Conservation (phyloP, 495 filamentous ascomycete species). For the Cudoniella acicularis region DNA sequence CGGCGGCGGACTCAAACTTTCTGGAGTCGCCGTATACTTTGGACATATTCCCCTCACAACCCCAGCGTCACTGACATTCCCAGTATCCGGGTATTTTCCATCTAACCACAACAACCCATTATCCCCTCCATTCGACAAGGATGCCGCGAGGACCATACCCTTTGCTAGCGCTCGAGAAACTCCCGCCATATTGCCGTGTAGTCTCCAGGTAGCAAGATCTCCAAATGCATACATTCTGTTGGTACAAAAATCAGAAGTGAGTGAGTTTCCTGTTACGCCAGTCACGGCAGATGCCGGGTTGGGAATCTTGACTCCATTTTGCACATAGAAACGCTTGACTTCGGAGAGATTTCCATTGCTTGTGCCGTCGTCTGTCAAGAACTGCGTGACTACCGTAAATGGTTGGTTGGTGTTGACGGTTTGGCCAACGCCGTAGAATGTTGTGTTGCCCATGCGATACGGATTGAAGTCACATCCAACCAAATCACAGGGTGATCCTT, state of each 20-base stretch:
- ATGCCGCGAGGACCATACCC: constrained; percentile 66
- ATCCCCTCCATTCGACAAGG: constrained; percentile 68
- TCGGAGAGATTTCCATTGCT: constrained; percentile 49
- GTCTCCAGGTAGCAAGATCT: constrained; percentile 49
- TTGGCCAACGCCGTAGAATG: constrained; percentile 46
- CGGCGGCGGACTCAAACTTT: not conserved
- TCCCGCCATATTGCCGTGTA: constrained; percentile 51
- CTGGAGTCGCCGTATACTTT: not conserved
- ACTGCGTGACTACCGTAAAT: not conserved
- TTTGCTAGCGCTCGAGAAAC: constrained; percentile 51
- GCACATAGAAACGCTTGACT: constrained; percentile 64
- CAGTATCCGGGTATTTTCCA: constrained; percentile 62
- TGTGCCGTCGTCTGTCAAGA: constrained; percentile 40
- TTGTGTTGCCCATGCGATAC: constrained; percentile 52
- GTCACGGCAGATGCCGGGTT: constrained; percentile 43
- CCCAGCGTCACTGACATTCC: constrained; percentile 29
- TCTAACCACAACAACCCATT: constrained; percentile 83
- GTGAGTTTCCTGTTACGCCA: constrained; percentile 51
- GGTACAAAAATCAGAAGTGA: constrained; percentile 55
- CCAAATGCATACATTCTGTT: constrained; percentile 58
- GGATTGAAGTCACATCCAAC: constrained; percentile 71
- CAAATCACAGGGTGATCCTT: constrained; percentile 72
- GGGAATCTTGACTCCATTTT: constrained; percentile 53
- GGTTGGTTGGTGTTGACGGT: not conserved
- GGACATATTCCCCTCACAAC: not conserved